phyloP scores from a whole-genome alignment of 139 green algal species.

The Pleodorina starrii region DNA sequence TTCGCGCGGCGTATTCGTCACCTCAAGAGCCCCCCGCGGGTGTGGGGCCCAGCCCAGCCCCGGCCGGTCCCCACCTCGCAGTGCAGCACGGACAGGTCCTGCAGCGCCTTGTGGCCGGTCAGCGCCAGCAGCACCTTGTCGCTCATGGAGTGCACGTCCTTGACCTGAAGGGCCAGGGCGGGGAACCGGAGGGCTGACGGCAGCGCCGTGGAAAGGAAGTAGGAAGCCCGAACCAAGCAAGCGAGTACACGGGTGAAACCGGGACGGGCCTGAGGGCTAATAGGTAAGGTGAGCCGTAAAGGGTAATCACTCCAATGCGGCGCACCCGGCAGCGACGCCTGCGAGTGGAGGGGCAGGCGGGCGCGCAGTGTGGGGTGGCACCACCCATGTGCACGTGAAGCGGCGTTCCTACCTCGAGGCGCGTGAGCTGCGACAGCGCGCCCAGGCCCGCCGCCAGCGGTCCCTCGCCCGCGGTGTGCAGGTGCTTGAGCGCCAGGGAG shows the following conservation, averaged over 20 bases:
- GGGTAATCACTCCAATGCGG: no score
- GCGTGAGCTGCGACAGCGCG: slow-evolving; percentile 14
- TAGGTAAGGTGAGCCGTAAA: no score
- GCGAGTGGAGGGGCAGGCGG: no score
- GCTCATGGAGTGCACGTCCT: slow-evolving; percentile 28
- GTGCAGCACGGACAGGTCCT: slow-evolving; percentile 41
- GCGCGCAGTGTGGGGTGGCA: no score
- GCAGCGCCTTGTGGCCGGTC: neutral
- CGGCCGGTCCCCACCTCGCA: slow-evolving; percentile 21
- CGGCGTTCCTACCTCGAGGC: slow-evolving; percentile 14
- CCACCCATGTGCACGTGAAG: neutral
- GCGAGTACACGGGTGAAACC: no score
- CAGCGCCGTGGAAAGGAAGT: no score
- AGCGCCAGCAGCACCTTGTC: slow-evolving; percentile 13
- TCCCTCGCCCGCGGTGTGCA: slow-evolving; percentile 8
- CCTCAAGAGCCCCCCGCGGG: no score
- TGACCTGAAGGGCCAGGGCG: slow-evolving; percentile 5
- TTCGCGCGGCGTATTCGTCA: no score
- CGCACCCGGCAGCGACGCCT: no score
- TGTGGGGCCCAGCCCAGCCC: neutral
- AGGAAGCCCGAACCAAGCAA: no score
- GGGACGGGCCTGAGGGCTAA: no score
- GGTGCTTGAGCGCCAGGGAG: slow-evolving; percentile 33
- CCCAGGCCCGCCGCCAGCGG: slow-evolving; percentile 19
- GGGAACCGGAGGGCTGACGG: no score